Conservation (phyloP, 345 rosid species). For the Ricinus communis region DNA sequence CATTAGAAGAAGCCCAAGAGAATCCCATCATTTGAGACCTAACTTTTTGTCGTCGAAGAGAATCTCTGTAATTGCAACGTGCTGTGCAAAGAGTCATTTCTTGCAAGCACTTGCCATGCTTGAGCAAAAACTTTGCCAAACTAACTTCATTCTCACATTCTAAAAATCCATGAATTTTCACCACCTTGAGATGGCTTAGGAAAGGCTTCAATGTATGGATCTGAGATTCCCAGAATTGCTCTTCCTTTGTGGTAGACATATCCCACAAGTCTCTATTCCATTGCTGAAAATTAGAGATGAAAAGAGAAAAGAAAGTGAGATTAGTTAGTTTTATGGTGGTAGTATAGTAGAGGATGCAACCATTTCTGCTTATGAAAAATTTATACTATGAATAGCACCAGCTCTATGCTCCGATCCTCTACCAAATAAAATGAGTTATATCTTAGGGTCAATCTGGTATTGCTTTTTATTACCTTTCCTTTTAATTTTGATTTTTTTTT, state of each 20-base stretch:
- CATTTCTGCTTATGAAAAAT: no score
- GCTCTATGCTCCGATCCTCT: no score
- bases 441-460: no score
- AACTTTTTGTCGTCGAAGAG: slow-evolving; percentile 57
- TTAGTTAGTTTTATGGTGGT: no score
- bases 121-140: slow-evolving; percentile 67
- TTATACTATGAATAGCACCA: no score
- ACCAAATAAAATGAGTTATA: no score
- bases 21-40: slow-evolving; percentile 69
- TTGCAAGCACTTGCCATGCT: slow-evolving; percentile 72
- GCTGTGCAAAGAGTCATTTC: slow-evolving; percentile 63
- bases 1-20: slow-evolving; percentile 76
- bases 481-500: no score
- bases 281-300: slow-evolving; percentile 45
- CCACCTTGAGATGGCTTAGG: slow-evolving; percentile 55
- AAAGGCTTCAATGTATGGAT: slow-evolving; percentile 46
- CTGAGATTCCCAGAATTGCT: slow-evolving; percentile 73
- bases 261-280: slow-evolving; percentile 80
- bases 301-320: no score
- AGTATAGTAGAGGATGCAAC: no score
- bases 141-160: slow-evolving; percentile 79
- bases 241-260: slow-evolving; percentile 52
- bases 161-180: slow-evolving; percentile 68
- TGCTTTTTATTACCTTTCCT: no score
- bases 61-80: slow-evolving; percentile 51